Evolutionary conservation across 805 yeast species (phyloP).

Genomic region (Wickerhamiella cacticola): DNA sequence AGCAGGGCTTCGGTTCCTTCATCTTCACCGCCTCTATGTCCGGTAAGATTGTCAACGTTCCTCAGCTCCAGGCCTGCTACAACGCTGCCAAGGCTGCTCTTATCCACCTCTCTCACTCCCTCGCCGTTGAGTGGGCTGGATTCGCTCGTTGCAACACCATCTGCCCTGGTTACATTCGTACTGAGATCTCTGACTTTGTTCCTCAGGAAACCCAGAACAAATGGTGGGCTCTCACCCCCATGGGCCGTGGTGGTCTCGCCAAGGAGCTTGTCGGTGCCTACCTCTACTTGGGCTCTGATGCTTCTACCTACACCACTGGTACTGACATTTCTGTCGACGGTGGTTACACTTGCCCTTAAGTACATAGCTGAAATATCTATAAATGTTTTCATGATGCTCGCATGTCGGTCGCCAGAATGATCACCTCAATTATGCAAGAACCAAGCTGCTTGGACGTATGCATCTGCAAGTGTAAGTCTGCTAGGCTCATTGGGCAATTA

Average conservation of each 20-base stretch:
- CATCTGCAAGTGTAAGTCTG: too few relatives aligned
- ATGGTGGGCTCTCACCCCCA: conserved; percentile 34
- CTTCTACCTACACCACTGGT: conserved; percentile 70
- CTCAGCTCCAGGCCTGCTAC: conserved; percentile 77
- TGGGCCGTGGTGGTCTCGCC: conserved; percentile 65
- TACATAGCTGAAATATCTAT: neutral
- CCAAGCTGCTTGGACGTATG: too few relatives aligned
- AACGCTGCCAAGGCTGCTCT: conserved; percentile 81
- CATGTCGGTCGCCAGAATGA: too few relatives aligned
- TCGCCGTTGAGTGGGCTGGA: conserved; percentile 80
- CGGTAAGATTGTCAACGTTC: conserved; percentile 75
- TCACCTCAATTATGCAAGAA: too few relatives aligned
- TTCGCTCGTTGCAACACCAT: conserved; percentile 73
- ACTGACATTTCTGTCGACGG: conserved; percentile 69
- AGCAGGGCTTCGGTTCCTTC: conserved; percentile 67
- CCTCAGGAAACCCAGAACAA: conserved; percentile 35
- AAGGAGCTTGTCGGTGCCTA: conserved; percentile 72
- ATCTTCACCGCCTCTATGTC: conserved; percentile 84
- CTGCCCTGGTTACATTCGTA: conserved; percentile 72
- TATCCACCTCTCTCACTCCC: conserved; percentile 57
- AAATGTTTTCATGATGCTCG: neutral
- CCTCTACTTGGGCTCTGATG: conserved; percentile 68
- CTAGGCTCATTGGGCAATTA: too few relatives aligned
- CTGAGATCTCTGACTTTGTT: conserved; percentile 46
- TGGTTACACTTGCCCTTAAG: conserved; percentile 47